Evolutionary conservation across 305 asterid species (phyloP).

Genomic region (Euphrasia arctica): DNA sequence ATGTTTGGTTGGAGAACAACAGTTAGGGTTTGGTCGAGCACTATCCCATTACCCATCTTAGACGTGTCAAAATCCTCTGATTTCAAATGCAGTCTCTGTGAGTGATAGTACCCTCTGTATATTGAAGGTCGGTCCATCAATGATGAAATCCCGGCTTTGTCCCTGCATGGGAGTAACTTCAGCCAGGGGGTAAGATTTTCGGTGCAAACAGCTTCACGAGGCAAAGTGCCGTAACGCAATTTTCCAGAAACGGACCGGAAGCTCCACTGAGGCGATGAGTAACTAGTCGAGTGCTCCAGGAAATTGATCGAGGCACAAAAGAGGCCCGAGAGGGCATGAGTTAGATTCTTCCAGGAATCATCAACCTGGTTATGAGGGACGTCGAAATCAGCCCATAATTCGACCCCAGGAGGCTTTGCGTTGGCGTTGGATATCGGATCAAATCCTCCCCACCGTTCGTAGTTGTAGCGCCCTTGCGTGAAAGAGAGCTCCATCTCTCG

Average conservation of each 20-base stretch:
- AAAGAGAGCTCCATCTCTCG: slow-evolving; percentile 94
- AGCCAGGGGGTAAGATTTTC: slow-evolving; percentile 99
- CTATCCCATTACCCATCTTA: slow-evolving; percentile 46
- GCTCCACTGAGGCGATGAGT: slow-evolving; percentile 82
- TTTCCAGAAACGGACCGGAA: slow-evolving; percentile 58
- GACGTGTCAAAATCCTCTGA: slow-evolving; percentile 60
- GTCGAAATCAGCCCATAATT: slow-evolving; percentile 96
- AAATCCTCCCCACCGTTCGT: slow-evolving; percentile 92
- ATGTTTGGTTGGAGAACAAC: slow-evolving; percentile 76
- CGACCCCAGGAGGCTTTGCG: slow-evolving; percentile 98
- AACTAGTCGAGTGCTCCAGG: slow-evolving; percentile 81
- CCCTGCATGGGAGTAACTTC: slow-evolving; percentile 98
- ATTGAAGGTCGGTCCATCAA: slow-evolving; percentile 91
- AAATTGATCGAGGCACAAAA: slow-evolving; percentile 98
- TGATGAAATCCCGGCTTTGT: slow-evolving; percentile 88
- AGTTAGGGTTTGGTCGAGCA: slow-evolving; percentile 90
- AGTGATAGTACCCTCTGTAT: slow-evolving; percentile 79
- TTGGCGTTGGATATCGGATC: slow-evolving; percentile 79
- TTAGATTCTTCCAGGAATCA: slow-evolving; percentile 85
- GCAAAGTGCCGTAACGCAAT: slow-evolving; percentile 84
- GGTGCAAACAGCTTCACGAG: slow-evolving; percentile 99
- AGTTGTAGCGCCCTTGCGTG: slow-evolving; percentile 99
- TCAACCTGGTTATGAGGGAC: slow-evolving; percentile 78
- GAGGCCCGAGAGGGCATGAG: slow-evolving; percentile 97
- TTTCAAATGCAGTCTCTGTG: slow-evolving; percentile 79